These are phyloP conservation scores for Colletotrichum sp. DNA, from an alignment of 2,329 filamentous ascomycete genomes.

Conservation along the genomic window DNA sequence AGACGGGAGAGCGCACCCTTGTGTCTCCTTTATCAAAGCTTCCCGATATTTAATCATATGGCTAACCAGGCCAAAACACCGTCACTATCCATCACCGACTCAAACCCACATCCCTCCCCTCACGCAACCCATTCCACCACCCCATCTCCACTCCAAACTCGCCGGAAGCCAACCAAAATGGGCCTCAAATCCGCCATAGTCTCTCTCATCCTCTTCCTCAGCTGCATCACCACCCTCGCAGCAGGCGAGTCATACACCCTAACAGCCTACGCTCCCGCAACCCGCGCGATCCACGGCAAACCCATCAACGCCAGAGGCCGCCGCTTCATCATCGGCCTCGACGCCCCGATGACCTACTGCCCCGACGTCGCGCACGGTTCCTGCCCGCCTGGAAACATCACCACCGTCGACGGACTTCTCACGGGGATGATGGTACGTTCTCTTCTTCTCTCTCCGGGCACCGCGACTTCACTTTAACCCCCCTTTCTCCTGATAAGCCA, in stretches of 20 bases:
- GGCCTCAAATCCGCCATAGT: accelerated
- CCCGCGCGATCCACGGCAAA: conserved; percentile 24
- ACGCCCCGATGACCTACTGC: background rate
- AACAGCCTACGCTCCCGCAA: conserved; percentile 25
- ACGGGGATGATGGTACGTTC: conserved; percentile 28
- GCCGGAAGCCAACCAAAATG: background rate
- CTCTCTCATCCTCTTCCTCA: background rate
- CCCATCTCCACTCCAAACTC: background rate
- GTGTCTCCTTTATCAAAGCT: background rate
- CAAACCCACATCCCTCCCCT: accelerated
- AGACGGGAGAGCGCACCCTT: background rate
- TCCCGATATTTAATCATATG: background rate
- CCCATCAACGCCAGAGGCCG: conserved; percentile 29
- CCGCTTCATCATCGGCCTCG: conserved; percentile 30
- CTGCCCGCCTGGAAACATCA: conserved; percentile 30
- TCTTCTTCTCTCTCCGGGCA: accelerated
- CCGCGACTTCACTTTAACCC: accelerated
- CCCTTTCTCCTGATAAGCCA: too few relatives aligned
- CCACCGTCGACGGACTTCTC: conserved; percentile 31
- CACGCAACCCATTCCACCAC: too few relatives aligned
- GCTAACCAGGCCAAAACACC: background rate
- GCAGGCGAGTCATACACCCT: conserved; percentile 27
- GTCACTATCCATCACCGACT: background rate
- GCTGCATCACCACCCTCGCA: background rate
- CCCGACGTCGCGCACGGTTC: background rate